Conservation (phyloP, 2,329 filamentous ascomycete genomes). For the Geosmithia flava region DNA sequence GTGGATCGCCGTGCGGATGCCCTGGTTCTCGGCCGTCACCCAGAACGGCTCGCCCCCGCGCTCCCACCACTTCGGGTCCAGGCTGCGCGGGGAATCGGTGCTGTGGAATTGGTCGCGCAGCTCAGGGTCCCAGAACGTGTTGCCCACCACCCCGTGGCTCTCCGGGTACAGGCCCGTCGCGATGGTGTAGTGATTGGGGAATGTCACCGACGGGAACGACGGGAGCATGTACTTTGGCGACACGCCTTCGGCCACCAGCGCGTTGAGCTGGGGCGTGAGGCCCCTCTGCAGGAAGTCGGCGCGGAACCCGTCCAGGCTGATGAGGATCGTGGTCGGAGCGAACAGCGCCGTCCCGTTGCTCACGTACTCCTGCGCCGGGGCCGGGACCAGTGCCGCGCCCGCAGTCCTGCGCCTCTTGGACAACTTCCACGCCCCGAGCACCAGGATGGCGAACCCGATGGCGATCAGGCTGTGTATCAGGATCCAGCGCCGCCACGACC, state of each 20-base stretch:
- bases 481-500: conserved; percentile 40
- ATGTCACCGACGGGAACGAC: conserved; percentile 92
- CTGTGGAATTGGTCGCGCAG: conserved; percentile 76
- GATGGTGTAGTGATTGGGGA: conserved; percentile 91
- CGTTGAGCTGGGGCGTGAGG: conserved; percentile 69
- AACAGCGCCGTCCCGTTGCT: conserved; percentile 86
- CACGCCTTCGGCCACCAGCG: conserved; percentile 70
- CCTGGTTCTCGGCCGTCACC: conserved; percentile 79
- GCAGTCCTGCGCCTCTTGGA: conserved; percentile 25
- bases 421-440: conserved; percentile 46
- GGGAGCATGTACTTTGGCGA: conserved; percentile 89
- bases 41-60: conserved; percentile 75
- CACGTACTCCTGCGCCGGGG: conserved; percentile 22
- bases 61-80: conserved; percentile 82
- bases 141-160: conserved; percentile 84
- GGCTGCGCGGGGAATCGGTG: conserved; percentile 60
- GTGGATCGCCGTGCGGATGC: conserved; percentile 70
- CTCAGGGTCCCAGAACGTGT: conserved; percentile 83
- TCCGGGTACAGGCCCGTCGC: conserved; percentile 89
- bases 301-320: conserved; percentile 91
- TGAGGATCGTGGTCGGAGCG: conserved; percentile 80
- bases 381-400: conserved; percentile 5
- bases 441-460: conserved; percentile 41
- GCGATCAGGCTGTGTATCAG: conserved; percentile 39
- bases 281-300: conserved; percentile 82